Evolutionary conservation across 2,329 filamentous ascomycete species (phyloP).

Genomic region (Mariannaea elegans): DNA sequence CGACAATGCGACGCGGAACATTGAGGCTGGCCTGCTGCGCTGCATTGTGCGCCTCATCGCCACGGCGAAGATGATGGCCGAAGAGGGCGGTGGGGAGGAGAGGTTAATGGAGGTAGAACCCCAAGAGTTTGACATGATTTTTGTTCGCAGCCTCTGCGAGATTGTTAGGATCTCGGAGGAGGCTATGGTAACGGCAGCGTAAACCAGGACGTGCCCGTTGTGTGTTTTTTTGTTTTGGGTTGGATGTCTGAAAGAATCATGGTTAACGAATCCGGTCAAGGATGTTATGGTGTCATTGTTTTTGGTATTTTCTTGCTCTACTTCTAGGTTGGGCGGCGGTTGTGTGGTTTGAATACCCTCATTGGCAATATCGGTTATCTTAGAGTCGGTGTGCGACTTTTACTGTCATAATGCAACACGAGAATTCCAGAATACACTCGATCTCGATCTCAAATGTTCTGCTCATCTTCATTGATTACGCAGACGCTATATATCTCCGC

Average conservation of each 20-base stretch:
- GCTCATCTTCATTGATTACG: too few relatives aligned
- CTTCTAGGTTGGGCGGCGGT: constrained; percentile 18
- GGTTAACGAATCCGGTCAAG: constrained; percentile 1
- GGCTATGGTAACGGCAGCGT: constrained; percentile 7
- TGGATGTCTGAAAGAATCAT: background rate
- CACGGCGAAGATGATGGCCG: constrained; percentile 54
- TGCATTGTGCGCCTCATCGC: constrained; percentile 62
- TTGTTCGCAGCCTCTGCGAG: constrained; percentile 54
- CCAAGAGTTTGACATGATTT: constrained; percentile 47
- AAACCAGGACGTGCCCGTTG: background rate
- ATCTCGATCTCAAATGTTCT: too few relatives aligned
- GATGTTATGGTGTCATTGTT: constrained; percentile 15
- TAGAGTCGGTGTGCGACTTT: constrained; percentile 2
- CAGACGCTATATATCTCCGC: too few relatives aligned
- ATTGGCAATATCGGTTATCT: constrained; percentile 22
- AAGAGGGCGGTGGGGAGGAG: constrained; percentile 42
- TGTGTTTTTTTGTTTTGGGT: background rate
- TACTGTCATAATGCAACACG: background rate
- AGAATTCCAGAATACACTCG: too few relatives aligned
- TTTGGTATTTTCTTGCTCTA: constrained; percentile 1
- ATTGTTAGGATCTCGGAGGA: constrained; percentile 53
- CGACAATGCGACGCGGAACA: constrained; percentile 51
- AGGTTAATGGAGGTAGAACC: constrained; percentile 42
- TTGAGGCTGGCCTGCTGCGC: constrained; percentile 59
- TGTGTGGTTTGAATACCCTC: constrained; percentile 37